Evolutionary conservation across 140 eudicot genomes (phyloP), one percentile per base, ranked within the genome.

Genomic region (Oenanthe javanica): DNA sequence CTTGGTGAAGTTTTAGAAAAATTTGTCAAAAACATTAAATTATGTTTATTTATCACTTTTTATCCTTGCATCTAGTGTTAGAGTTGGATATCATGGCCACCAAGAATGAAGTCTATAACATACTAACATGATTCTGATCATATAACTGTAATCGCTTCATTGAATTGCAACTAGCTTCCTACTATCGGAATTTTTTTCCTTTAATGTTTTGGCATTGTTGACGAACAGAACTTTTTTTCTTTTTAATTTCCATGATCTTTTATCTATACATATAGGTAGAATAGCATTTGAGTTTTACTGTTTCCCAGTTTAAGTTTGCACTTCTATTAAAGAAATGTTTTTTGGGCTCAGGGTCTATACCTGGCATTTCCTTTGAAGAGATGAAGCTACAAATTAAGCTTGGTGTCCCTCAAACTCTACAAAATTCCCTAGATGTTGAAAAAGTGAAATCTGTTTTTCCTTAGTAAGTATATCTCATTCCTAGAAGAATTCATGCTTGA

Each of bases 371-470:
- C 57, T 94, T 92, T 67, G 96, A 86, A 4, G 87, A 84, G 84
- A 94, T 94, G 98, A 94, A 92, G 81, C 89, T 94, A 74, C 97
- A 94, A 77, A 94, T 94, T 70, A 94, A 92, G 86, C 84, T 94
- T 43, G 97, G 98, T 76, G 98, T 94, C 76, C 97, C 98, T 82
- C 86, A 31, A 51, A 67, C 89, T 82, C 97, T 94, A 72, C 98
- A 94, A 77, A 78, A 87, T 46, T 84, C 88, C n/a, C 70, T 94
- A 81, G 97, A 94, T 82, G 75, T 92, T 47, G 97, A 89, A 80
- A 92, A 90, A 85, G 97, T 94, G 84, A 94, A 94, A 78, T 90
- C 98, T 36, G 93, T 94, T 79, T 94, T 94, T 82, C 98, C 98
- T 61, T 94, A 92, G 97, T 94, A 88, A 87, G 93, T n/a, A n/a